A percentile compares a stretch with the other conserved stretches of the same genome.
Evolutionary conservation across 2,329 filamentous ascomycete genomes (phyloP).

Genomic region (Penicillium sp.): DNA sequence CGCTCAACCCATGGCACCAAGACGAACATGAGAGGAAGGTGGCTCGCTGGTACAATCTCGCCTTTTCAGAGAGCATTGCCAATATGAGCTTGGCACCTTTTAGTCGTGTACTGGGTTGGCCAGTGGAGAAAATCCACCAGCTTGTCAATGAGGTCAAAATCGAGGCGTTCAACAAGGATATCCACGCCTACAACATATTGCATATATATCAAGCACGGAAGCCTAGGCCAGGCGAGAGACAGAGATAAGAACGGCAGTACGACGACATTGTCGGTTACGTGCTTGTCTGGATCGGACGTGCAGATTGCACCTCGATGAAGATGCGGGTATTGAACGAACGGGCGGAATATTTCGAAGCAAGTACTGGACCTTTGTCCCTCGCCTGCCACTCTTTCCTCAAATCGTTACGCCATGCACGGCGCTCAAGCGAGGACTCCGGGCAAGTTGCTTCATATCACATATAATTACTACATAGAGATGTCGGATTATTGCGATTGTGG

Average conservation of each 20-base stretch:
- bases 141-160: slow-evolving; percentile 67
- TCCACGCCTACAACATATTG: slow-evolving; percentile 70
- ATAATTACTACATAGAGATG: background rate
- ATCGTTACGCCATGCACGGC: background rate
- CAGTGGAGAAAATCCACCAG: slow-evolving; percentile 64
- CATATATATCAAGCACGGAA: slow-evolving; percentile 52
- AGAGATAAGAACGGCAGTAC: background rate
- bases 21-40: slow-evolving; percentile 69
- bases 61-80: slow-evolving; percentile 73
- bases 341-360: background rate
- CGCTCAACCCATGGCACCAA: slow-evolving; percentile 74
- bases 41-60: slow-evolving; percentile 83
- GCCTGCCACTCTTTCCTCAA: background rate
- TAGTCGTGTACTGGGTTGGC: slow-evolving; percentile 67
- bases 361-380: background rate
- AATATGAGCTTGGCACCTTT: slow-evolving; percentile 76
- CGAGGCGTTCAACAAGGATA: slow-evolving; percentile 71
- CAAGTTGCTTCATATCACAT: background rate
- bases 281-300: background rate
- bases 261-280: background rate
- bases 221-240: slow-evolving; percentile 26
- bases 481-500: background rate
- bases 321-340: background rate
- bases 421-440: background rate
- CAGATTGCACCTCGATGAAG: background rate